Conservation (phyloP, 2,329 filamentous ascomycete species). For the Penicillium sp. region DNA sequence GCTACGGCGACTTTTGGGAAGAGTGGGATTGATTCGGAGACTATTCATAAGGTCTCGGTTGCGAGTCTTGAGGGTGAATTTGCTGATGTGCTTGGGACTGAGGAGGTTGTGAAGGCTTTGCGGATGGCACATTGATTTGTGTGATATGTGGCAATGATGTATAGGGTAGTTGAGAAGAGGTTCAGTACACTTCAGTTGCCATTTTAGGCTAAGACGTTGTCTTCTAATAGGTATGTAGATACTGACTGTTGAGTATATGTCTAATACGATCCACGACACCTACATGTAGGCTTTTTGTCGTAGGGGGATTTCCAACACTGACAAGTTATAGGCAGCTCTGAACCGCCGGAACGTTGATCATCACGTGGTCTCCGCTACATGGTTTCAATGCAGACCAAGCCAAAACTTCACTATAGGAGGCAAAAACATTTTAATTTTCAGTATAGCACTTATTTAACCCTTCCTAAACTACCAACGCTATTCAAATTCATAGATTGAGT, state of each 20-base stretch:
- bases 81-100: conserved; percentile 38
- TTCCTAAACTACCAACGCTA: not conserved
- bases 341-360: too few species aligned
- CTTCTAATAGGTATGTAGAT: too few species aligned
- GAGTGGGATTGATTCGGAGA: conserved; percentile 43
- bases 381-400: not conserved
- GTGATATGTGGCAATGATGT: not conserved
- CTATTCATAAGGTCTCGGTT: conserved; percentile 43
- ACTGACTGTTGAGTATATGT: too few species aligned
- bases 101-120: conserved; percentile 34
- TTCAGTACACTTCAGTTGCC: too few species aligned
- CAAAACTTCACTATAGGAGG: not conserved
- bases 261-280: too few species aligned
- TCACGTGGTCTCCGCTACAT: too few species aligned
- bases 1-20: conserved; percentile 46
- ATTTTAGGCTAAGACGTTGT: too few species aligned
- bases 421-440: not conserved
- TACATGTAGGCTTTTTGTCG: too few species aligned
- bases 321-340: too few species aligned
- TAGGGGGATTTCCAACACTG: too few species aligned
- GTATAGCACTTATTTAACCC: not conserved
- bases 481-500: not conserved
- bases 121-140: conserved; percentile 4
- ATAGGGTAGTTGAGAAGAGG: not conserved
- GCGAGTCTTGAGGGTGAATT: conserved; percentile 47